Conservation (phyloP, 1,284 basidiomycete species). For the Austroboletus rostrupii region DNA sequence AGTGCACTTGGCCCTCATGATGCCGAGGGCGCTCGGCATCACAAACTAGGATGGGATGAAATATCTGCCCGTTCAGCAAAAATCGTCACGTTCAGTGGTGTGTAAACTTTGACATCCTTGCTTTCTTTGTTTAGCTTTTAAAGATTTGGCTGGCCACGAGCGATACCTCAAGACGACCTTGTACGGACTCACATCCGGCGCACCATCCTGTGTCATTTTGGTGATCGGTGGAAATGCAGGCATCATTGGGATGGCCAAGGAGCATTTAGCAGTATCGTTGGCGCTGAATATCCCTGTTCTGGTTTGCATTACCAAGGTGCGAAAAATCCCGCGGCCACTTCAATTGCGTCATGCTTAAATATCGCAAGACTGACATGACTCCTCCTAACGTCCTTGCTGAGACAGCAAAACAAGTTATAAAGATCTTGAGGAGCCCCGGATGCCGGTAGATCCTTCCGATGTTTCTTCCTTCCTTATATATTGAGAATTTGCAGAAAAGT, state of each 20-base stretch:
- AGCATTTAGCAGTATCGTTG: slow-evolving; percentile 92
- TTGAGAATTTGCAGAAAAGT: slow-evolving; percentile 49
- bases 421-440: slow-evolving; percentile 91
- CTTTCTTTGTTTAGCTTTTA: slow-evolving; percentile 5
- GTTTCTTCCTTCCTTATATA: neutral
- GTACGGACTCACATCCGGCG: slow-evolving; percentile 90
- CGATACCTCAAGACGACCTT: slow-evolving; percentile 90
- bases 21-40: slow-evolving; percentile 62
- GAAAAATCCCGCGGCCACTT: neutral
- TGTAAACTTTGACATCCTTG: neutral
- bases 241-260: slow-evolving; percentile 97
- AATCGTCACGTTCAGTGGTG: slow-evolving; percentile 91
- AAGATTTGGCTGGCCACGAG: slow-evolving; percentile 89
- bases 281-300: slow-evolving; percentile 92
- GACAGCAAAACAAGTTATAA: slow-evolving; percentile 89
- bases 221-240: slow-evolving; percentile 97
- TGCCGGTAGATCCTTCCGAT: slow-evolving; percentile 58
- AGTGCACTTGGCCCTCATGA: slow-evolving; percentile 52
- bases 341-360: slow-evolving; percentile 8
- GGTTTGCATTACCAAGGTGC: slow-evolving; percentile 90
- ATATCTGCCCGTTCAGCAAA: slow-evolving; percentile 91
- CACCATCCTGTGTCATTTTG: slow-evolving; percentile 92
- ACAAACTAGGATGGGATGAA: slow-evolving; percentile 93
- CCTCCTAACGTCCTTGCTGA: slow-evolving; percentile 87
- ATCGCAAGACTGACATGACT: slow-evolving; percentile 88